Percentiles rank a stretch among this genome's conserved stretches.
These are phyloP conservation scores for Balakata baccata DNA, from an alignment of 345 rosid species.

Conservation along the genomic window DNA sequence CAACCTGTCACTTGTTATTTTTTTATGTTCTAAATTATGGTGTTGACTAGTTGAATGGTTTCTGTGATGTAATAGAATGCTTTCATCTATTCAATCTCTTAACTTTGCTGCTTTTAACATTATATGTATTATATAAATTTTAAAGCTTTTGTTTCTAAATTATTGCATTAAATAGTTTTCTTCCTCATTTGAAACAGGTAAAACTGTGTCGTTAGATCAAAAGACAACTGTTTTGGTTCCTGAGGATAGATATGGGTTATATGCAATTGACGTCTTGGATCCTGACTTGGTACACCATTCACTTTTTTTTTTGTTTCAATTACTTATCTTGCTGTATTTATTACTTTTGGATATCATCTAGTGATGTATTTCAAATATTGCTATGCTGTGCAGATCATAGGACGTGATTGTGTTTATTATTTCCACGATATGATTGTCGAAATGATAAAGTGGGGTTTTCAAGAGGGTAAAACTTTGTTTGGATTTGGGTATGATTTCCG, in stretches of 20 bases:
- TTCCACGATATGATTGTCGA: constrained; percentile 94
- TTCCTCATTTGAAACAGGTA: constrained; percentile 49
- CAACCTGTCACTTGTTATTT: background rate
- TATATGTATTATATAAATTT: background rate
- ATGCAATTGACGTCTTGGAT: constrained; percentile 85
- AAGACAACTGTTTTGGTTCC: constrained; percentile 69
- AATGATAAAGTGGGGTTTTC: constrained; percentile 91
- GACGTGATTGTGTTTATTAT: constrained; percentile 77
- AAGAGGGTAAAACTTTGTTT: constrained; percentile 89
- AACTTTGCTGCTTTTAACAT: background rate
- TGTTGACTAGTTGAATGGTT: background rate
- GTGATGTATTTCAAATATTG: constrained; percentile 6
- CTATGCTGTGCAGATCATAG: constrained; percentile 53
- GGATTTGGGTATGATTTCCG: constrained; percentile 98
- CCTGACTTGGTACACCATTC: constrained; percentile 99
- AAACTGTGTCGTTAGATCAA: constrained; percentile 62
- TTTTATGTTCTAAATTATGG: background rate
- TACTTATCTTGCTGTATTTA: background rate
- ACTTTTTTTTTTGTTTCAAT: background rate
- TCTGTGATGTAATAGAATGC: background rate
- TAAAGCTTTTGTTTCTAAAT: background rate
- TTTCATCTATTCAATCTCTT: background rate
- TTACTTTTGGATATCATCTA: background rate
- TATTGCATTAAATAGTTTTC: background rate
- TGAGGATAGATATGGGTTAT: constrained; percentile 79